phyloP scores from a whole-genome alignment of 148 eudicot species.

The Simmondsia chinensis region DNA sequence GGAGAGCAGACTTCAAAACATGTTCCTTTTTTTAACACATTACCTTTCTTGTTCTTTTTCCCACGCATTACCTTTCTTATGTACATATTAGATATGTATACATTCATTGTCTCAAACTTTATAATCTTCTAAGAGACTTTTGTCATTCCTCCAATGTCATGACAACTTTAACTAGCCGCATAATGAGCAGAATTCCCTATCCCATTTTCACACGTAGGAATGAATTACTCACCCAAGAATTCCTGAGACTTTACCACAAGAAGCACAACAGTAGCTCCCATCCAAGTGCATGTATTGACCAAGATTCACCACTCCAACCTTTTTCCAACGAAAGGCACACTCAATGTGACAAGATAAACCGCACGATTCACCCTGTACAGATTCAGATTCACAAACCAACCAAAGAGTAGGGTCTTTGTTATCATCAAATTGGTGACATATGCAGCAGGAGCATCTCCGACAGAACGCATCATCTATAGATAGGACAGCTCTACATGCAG shows the following conservation, averaged over 20 bases:
- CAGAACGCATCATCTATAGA: constrained; percentile 57
- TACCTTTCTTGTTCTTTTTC: too few relatives aligned
- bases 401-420: constrained; percentile 95
- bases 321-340: constrained; percentile 59
- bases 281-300: constrained; percentile 71
- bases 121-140: too few relatives aligned
- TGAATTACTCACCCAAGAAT: constrained; percentile 63
- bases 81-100: too few relatives aligned
- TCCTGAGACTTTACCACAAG: constrained; percentile 90
- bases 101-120: too few relatives aligned
- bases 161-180: too few relatives aligned
- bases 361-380: constrained; percentile 44
- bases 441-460: constrained; percentile 92
- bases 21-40: too few relatives aligned
- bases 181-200: too few relatives aligned
- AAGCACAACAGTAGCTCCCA: constrained; percentile 87
- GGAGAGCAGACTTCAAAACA: too few relatives aligned
- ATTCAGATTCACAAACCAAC: constrained; percentile 73
- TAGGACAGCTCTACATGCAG: constrained; percentile 77
- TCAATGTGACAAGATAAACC: constrained; percentile 87
- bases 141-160: too few relatives aligned
- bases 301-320: constrained; percentile 73
- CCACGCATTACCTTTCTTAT: too few relatives aligned
- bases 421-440: constrained; percentile 78
- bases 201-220: constrained; percentile 1